Percentiles rank a stretch among this genome's conserved stretches.
Conservation (phyloP, 192 early-diverging fungal genomes). For the Coemansia sp. region DNA sequence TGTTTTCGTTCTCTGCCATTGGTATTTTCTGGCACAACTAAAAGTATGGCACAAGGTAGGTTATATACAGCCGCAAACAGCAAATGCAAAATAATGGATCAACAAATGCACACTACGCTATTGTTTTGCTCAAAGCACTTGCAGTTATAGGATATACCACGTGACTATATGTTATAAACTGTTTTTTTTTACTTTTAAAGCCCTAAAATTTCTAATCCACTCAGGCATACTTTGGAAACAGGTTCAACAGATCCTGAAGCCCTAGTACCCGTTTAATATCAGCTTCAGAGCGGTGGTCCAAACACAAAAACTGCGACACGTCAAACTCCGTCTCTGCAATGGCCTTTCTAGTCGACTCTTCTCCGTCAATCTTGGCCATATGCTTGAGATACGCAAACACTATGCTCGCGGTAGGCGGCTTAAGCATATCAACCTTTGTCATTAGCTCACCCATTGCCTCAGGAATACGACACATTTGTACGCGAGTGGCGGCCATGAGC, state of each 20-base stretch:
- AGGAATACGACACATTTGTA: constrained; percentile 26
- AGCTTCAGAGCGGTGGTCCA: neutral
- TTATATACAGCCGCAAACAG: neutral
- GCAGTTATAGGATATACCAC: constrained; percentile 4
- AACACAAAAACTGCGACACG: constrained; percentile 2
- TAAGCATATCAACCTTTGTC: neutral
- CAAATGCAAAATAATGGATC: too few relatives aligned
- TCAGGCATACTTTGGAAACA: constrained; percentile 9
- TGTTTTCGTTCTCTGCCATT: neutral
- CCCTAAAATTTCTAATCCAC: neutral
- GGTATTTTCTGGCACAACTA: neutral
- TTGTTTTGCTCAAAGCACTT: neutral
- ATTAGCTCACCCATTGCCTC: neutral
- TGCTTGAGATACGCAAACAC: constrained; percentile 7
- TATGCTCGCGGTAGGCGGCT: neutral
- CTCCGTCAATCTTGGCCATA: neutral
- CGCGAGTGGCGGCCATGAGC: constrained; percentile 51
- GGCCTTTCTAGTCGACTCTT: neutral
- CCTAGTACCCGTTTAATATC: neutral
- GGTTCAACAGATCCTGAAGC: neutral
- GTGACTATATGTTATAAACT: neutral
- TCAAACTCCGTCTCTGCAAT: neutral
- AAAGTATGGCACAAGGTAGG: neutral
- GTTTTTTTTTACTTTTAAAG: too few relatives aligned
- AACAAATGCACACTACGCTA: too few relatives aligned